Conservation (phyloP, 352 stramenopile species). For the Globisporangium perplexum region DNA sequence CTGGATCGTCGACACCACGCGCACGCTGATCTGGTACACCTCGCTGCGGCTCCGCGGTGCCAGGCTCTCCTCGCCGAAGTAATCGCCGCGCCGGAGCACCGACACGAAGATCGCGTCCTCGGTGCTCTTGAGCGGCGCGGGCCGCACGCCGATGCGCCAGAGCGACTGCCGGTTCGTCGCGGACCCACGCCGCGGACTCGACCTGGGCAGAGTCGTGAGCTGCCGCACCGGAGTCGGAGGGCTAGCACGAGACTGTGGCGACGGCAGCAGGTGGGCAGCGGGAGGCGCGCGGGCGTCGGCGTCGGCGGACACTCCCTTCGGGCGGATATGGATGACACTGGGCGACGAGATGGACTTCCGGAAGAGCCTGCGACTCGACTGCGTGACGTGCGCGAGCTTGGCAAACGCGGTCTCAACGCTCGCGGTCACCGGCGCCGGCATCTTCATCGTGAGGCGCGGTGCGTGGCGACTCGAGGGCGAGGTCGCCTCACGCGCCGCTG, state of each 20-base stretch:
- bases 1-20: conserved; percentile 43
- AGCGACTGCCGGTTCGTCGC: neutral
- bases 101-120: conserved; percentile 32
- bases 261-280: no score
- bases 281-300: no score
- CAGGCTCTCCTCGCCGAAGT: conserved; percentile 62
- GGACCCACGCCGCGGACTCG: neutral
- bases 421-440: neutral
- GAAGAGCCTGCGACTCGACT: conserved; percentile 1
- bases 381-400: conserved; percentile 2
- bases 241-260: no score
- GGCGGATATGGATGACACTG: neutral
- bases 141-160: conserved; percentile 4
- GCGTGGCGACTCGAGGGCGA: neutral
- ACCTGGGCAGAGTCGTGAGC: neutral
- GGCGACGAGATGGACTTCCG: conserved; percentile 1
- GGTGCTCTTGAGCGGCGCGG: neutral
- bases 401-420: neutral
- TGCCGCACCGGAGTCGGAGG: neutral
- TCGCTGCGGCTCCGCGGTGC: conserved; percentile 14
- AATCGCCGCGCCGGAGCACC: conserved; percentile 48
- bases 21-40: conserved; percentile 51
- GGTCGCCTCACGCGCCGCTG: neutral
- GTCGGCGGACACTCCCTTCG: neutral
- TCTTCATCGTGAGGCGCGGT: neutral